A percentile compares a stretch with the other conserved stretches of the same genome.
phyloP scores from a whole-genome alignment of 2,329 filamentous ascomycete genomes.

The Rhynchosporium secalis region DNA sequence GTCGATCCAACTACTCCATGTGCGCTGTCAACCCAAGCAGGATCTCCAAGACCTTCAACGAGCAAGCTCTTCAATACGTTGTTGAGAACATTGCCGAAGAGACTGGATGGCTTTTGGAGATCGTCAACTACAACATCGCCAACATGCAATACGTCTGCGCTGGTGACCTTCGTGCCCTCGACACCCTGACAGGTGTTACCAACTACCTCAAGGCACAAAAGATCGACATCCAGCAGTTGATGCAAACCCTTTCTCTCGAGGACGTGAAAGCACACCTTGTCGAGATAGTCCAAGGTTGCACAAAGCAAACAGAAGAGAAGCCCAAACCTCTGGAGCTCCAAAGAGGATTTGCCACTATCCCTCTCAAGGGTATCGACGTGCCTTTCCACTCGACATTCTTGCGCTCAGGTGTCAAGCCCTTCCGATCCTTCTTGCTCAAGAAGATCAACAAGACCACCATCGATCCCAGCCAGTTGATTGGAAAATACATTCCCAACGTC shows the following conservation, averaged over 20 bases:
- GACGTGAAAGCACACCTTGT: constrained; percentile 88
- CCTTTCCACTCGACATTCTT: constrained; percentile 99
- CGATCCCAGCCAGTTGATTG: constrained; percentile 92
- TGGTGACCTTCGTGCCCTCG: constrained; percentile 69
- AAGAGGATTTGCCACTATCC: constrained; percentile 95
- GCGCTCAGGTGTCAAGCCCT: constrained; percentile 96
- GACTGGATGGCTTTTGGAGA: constrained; percentile 94
- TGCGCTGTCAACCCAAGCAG: constrained; percentile 98
- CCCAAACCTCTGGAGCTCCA: constrained; percentile 84
- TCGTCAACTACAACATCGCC: constrained; percentile 88
- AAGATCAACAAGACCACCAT: constrained; percentile 99
- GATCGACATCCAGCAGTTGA: constrained; percentile 93
- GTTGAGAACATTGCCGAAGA: constrained; percentile 93
- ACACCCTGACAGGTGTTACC: constrained; percentile 67
- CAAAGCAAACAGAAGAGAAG: constrained; percentile 85
- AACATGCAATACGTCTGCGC: constrained; percentile 76
- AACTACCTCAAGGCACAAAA: constrained; percentile 97
- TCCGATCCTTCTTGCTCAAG: constrained; percentile 97
- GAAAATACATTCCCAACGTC: constrained; percentile 99
- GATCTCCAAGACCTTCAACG: constrained; percentile 98
- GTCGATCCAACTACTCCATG: constrained; percentile 98
- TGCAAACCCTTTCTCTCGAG: constrained; percentile 81
- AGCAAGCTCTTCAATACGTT: constrained; percentile 94
- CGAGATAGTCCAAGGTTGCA: constrained; percentile 87
- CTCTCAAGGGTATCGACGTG: constrained; percentile 94